Evolutionary conservation across 208 protist genomes (phyloP).

Genomic region (Naegleria lovaniensis): DNA sequence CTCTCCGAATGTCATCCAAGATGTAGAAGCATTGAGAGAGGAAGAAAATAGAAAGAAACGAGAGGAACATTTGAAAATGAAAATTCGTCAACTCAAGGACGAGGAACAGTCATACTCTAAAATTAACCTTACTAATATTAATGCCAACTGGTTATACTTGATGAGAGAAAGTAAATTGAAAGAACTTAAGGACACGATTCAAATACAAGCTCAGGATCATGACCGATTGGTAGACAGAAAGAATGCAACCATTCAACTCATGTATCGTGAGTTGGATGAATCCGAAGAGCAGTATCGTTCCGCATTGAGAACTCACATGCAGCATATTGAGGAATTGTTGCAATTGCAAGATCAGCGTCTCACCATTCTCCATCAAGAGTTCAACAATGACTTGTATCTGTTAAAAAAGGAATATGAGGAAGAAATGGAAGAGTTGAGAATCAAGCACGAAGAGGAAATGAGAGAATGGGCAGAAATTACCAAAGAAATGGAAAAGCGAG

Average conservation of each 20-base stretch:
- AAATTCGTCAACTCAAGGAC: conserved; percentile 63
- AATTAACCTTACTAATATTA: conserved; percentile 51
- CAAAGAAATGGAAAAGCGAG: conserved; percentile 38
- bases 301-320: conserved; percentile 75
- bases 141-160: conserved; percentile 75
- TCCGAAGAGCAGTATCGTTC: conserved; percentile 83
- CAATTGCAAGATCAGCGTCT: conserved; percentile 71
- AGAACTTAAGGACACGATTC: conserved; percentile 76
- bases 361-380: conserved; percentile 69
- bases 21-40: conserved; percentile 50
- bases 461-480: conserved; percentile 63
- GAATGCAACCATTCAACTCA: conserved; percentile 74
- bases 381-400: conserved; percentile 74
- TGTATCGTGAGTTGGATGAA: conserved; percentile 75
- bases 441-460: conserved; percentile 67
- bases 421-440: conserved; percentile 70
- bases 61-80: conserved; percentile 59
- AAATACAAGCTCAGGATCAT: conserved; percentile 74
- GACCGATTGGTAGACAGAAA: conserved; percentile 82
- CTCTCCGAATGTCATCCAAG: background rate
- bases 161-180: conserved; percentile 77
- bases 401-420: conserved; percentile 79
- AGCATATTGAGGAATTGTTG: conserved; percentile 73
- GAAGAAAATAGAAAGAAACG: conserved; percentile 61
- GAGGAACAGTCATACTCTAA: conserved; percentile 65